Percentiles rank a stretch among this genome's conserved stretches.
phyloP scores from a whole-genome alignment of 495 filamentous ascomycete genomes.

The Stereocaulon alpinum region DNA sequence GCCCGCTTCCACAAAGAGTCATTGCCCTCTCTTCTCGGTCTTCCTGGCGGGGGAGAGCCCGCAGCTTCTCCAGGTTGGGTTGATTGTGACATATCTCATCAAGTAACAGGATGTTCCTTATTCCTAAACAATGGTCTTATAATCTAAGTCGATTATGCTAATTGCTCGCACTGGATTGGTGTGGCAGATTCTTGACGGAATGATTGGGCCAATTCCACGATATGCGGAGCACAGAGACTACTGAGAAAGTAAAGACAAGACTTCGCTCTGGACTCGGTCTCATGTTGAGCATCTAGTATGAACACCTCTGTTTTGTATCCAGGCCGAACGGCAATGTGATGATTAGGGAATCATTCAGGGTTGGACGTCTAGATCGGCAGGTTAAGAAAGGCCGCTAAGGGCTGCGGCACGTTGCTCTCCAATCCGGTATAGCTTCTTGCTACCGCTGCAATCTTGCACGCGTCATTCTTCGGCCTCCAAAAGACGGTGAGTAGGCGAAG shows the following conservation, averaged over 20 bases:
- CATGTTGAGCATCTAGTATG: constrained; percentile 5
- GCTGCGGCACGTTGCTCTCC: neutral
- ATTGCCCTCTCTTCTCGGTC: constrained; percentile 20
- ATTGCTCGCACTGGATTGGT: neutral
- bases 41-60: constrained; percentile 7
- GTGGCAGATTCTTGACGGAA: neutral
- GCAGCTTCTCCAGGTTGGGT: constrained; percentile 6
- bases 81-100: constrained; percentile 11
- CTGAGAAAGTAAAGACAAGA: neutral
- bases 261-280: neutral
- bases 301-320: neutral
- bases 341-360: constrained; percentile 2
- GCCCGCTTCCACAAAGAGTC: constrained; percentile 26
- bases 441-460: neutral
- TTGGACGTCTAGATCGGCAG: neutral
- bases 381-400: neutral
- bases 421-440: neutral
- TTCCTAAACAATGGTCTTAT: neutral
- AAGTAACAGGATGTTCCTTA: neutral
- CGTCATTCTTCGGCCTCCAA: neutral
- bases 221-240: neutral
- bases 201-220: neutral
- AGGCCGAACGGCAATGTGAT: neutral
- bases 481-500: neutral
- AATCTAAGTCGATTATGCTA: neutral